These are phyloP conservation scores for Colletotrichum phormii DNA, from an alignment of 2,329 filamentous ascomycete genomes.

Conservation along the genomic window DNA sequence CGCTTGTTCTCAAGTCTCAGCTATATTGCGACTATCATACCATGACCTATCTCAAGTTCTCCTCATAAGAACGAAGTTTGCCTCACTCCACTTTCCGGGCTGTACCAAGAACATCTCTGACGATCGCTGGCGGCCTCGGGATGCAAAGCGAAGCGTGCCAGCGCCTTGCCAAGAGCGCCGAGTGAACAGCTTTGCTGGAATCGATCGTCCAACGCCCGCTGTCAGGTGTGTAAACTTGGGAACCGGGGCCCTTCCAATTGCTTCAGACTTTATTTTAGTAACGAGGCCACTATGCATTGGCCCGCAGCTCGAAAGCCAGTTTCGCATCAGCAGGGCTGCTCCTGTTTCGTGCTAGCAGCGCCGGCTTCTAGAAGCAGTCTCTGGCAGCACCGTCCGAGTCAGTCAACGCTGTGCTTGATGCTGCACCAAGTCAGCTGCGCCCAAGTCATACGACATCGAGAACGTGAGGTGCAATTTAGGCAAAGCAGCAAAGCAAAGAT, in stretches of 20 bases:
- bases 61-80: neutral
- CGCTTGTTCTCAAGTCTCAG: neutral
- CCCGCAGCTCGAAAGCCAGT: neutral
- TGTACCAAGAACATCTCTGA: neutral
- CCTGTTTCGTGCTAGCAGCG: neutral
- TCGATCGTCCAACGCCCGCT: neutral
- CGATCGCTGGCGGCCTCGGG: neutral
- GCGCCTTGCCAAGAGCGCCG: neutral
- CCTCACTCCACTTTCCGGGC: neutral
- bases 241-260: no score
- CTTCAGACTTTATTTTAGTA: neutral
- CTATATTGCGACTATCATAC: neutral
- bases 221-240: neutral
- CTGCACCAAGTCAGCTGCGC: neutral
- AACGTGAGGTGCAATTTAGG: no score
- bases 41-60: neutral
- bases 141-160: neutral
- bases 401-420: no score
- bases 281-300: neutral
- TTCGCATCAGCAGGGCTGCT: neutral
- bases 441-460: neutral
- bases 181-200: neutral
- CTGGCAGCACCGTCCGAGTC: no score
- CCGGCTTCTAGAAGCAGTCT: neutral
- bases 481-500: no score